Conservation (phyloP, 192 early-diverging fungal genomes). For the Tieghemiomyces parasiticus region DNA sequence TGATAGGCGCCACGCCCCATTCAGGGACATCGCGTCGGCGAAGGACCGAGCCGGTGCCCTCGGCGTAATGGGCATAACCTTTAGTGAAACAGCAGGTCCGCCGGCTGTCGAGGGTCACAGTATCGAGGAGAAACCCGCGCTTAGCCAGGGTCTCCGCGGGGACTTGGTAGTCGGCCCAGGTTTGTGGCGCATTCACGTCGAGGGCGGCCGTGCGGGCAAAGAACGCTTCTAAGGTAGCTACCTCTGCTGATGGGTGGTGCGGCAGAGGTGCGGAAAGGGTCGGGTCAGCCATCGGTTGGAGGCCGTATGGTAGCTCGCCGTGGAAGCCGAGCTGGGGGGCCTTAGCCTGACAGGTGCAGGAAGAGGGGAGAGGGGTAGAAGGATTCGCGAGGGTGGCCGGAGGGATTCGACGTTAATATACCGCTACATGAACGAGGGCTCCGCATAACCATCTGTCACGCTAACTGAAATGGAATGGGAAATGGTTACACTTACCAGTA, state of each 20-base stretch:
- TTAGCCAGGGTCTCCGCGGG: not conserved
- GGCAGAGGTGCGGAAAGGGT: constrained; percentile 22
- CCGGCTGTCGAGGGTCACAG: constrained; percentile 41
- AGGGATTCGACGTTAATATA: too few relatives aligned
- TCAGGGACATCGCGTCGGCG: too few relatives aligned
- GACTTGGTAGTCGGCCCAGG: not conserved
- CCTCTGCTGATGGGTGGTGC: not conserved
- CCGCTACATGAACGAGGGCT: too few relatives aligned
- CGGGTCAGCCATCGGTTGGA: constrained; percentile 41
- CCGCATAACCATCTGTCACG: constrained; percentile 15
- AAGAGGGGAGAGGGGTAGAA: too few relatives aligned
- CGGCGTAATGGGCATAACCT: constrained; percentile 49
- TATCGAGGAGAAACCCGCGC: constrained; percentile 29
- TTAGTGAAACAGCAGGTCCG: constrained; percentile 75
- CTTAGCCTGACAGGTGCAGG: too few relatives aligned
- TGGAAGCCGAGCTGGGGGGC: constrained; percentile 10
- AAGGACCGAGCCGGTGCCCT: constrained; percentile 16
- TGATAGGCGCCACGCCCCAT: too few relatives aligned
- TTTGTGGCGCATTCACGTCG: constrained; percentile 7
- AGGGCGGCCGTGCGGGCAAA: constrained; percentile 17
- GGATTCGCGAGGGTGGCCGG: too few relatives aligned
- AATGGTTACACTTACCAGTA: constrained; percentile 24
- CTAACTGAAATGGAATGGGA: constrained; percentile 8
- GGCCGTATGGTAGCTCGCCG: constrained; percentile 6
- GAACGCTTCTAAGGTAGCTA: constrained; percentile 9